These are phyloP conservation scores for Lentinus polychrous DNA, from an alignment of 1,284 basidiomycete species.

Conservation along the genomic window DNA sequence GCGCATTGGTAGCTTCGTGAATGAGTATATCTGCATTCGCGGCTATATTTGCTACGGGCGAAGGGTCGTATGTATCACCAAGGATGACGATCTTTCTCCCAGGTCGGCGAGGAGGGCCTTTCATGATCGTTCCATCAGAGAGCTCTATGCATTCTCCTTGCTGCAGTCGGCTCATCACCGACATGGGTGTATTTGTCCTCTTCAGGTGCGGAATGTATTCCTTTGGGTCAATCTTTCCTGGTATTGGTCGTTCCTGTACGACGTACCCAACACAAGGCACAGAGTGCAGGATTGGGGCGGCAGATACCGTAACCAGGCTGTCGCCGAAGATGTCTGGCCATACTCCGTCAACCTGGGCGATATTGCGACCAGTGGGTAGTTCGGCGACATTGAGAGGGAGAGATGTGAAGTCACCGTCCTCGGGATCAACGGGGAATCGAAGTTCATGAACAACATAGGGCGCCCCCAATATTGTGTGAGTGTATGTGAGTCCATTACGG, in stretches of 20 bases:
- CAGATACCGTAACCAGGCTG: slow-evolving; percentile 63
- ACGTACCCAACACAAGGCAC: slow-evolving; percentile 84
- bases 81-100: slow-evolving; percentile 76
- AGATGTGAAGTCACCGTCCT: slow-evolving; percentile 38
- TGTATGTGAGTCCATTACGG: slow-evolving; percentile 65
- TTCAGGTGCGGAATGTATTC: slow-evolving; percentile 59
- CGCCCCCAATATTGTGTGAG: slow-evolving; percentile 61
- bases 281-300: slow-evolving; percentile 78
- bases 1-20: slow-evolving; percentile 91
- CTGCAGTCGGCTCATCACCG: slow-evolving; percentile 64
- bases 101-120: slow-evolving; percentile 60
- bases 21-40: slow-evolving; percentile 59
- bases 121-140: slow-evolving; percentile 70
- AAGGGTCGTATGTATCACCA: slow-evolving; percentile 79
- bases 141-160: slow-evolving; percentile 65
- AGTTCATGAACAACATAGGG: slow-evolving; percentile 91
- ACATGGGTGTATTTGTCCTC: slow-evolving; percentile 67
- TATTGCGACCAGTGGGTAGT: slow-evolving; percentile 57
- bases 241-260: slow-evolving; percentile 68
- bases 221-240: slow-evolving; percentile 67
- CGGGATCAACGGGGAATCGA: slow-evolving; percentile 52
- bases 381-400: slow-evolving; percentile 51
- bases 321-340: slow-evolving; percentile 70
- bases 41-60: slow-evolving; percentile 51
- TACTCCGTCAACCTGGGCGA: slow-evolving; percentile 53